Percentiles rank a stretch among this genome's conserved stretches.
These are phyloP conservation scores for Kodamaea suecica DNA, from an alignment of 1,139 yeast genomes.

Conservation along the genomic window DNA sequence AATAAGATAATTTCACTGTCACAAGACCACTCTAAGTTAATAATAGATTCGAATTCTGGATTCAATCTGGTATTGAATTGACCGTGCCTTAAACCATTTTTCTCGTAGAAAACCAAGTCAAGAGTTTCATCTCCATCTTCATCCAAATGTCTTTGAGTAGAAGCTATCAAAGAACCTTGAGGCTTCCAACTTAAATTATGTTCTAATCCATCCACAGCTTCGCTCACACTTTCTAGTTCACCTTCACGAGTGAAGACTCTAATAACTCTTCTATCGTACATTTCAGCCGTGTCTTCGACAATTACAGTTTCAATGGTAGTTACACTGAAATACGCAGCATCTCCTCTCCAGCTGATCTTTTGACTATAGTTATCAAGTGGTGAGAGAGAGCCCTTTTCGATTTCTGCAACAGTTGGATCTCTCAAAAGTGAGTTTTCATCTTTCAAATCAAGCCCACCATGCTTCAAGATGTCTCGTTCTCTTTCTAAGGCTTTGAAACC, in stretches of 20 bases:
- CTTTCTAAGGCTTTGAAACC: slow-evolving; percentile 85
- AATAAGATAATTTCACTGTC: slow-evolving; percentile 79
- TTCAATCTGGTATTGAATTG: slow-evolving; percentile 69
- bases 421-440: slow-evolving; percentile 54
- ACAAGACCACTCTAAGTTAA: slow-evolving; percentile 73
- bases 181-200: slow-evolving; percentile 83
- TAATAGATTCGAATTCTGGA: slow-evolving; percentile 44
- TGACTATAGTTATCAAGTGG: slow-evolving; percentile 45
- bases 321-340: slow-evolving; percentile 78
- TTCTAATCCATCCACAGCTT: slow-evolving; percentile 84
- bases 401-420: slow-evolving; percentile 88
- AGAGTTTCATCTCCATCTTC: slow-evolving; percentile 48
- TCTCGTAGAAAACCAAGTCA: slow-evolving; percentile 77
- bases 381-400: slow-evolving; percentile 67
- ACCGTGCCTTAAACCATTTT: slow-evolving; percentile 91
- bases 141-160: slow-evolving; percentile 61
- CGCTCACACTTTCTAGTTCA: slow-evolving; percentile 76
- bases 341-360: slow-evolving; percentile 89
- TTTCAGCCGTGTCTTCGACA: slow-evolving; percentile 40
- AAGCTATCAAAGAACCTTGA: slow-evolving; percentile 82
- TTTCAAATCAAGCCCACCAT: slow-evolving; percentile 62
- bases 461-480: slow-evolving; percentile 54
- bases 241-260: slow-evolving; percentile 84
- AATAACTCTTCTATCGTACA: slow-evolving; percentile 65
- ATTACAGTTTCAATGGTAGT: slow-evolving; percentile 55